phyloP scores from a whole-genome alignment of 1,284 basidiomycete genomes.

The Stygiomarasmius scandens region DNA sequence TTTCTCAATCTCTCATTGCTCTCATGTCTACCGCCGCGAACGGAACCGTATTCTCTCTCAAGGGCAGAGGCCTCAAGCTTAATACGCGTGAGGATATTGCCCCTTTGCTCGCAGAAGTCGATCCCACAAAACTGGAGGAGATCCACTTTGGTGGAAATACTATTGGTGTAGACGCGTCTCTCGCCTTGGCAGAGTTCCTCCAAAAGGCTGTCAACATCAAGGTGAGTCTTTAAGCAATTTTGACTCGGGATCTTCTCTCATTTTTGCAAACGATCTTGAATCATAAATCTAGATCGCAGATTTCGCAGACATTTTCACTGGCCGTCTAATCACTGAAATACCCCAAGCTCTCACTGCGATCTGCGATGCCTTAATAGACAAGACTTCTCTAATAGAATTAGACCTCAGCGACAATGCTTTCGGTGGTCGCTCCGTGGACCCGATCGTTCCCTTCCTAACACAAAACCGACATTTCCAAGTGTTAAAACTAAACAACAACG shows the following conservation, averaged over 20 bases:
- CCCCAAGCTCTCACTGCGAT: constrained; percentile 88
- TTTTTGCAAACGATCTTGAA: background rate
- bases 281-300: constrained; percentile 76
- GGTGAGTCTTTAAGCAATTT: constrained; percentile 46
- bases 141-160: constrained; percentile 96
- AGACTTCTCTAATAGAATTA: constrained; percentile 83
- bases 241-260: background rate
- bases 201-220: constrained; percentile 72
- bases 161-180: constrained; percentile 90
- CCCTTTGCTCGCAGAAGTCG: constrained; percentile 71
- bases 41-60: constrained; percentile 22
- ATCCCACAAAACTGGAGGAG: constrained; percentile 77
- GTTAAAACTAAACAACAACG: constrained; percentile 96
- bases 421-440: constrained; percentile 93
- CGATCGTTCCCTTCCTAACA: constrained; percentile 89
- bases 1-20: background rate
- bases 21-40: constrained; percentile 7
- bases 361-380: constrained; percentile 84
- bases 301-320: constrained; percentile 98
- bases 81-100: constrained; percentile 80
- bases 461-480: constrained; percentile 80
- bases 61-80: constrained; percentile 83
- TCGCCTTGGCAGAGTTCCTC: constrained; percentile 84
- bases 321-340: constrained; percentile 94
- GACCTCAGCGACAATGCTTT: constrained; percentile 97